phyloP scores from a whole-genome alignment of 2,329 filamentous ascomycete genomes.

The Epichloe brachyelytri region DNA sequence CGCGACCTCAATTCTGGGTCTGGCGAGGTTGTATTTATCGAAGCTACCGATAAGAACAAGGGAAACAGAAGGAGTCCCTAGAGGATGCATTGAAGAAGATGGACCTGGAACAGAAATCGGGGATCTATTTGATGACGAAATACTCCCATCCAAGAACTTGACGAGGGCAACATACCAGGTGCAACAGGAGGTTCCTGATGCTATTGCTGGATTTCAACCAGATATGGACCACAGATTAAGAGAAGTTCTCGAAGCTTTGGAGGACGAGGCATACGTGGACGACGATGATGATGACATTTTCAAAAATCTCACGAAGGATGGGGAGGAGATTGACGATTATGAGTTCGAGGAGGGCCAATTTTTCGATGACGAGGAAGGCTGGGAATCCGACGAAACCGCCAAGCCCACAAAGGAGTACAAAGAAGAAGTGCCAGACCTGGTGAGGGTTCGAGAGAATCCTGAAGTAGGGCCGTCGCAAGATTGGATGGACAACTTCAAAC shows the following conservation, averaged over 20 bases:
- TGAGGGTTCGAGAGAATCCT: slow-evolving; percentile 32
- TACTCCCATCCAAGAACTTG: slow-evolving; percentile 69
- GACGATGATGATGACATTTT: slow-evolving; percentile 84
- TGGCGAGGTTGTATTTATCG: slow-evolving; percentile 72
- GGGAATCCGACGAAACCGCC: slow-evolving; percentile 88
- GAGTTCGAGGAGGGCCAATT: slow-evolving; percentile 63
- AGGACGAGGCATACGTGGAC: slow-evolving; percentile 90
- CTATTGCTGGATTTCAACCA: slow-evolving; percentile 84
- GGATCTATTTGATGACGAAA: slow-evolving; percentile 57
- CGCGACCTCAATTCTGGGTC: slow-evolving; percentile 62
- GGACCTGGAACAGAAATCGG: slow-evolving; percentile 40
- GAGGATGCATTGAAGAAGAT: slow-evolving; percentile 67
- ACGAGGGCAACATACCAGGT: slow-evolving; percentile 72
- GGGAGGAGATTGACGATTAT: slow-evolving; percentile 59
- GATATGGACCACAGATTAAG: slow-evolving; percentile 92
- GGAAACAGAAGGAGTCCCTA: slow-evolving; percentile 61
- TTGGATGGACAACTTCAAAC: slow-evolving; percentile 87
- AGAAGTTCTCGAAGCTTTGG: slow-evolving; percentile 83
- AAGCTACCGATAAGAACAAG: slow-evolving; percentile 59
- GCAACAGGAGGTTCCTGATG: slow-evolving; percentile 85
- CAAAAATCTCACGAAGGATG: slow-evolving; percentile 54
- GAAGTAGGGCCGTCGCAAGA: slow-evolving; percentile 58
- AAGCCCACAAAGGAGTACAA: slow-evolving; percentile 54
- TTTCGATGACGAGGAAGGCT: slow-evolving; percentile 61
- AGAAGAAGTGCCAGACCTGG: slow-evolving; percentile 34